Base-by-base conservation (phyloP, 768 basidiomycete genomes). In the Lentinula aciculospora region DNA sequence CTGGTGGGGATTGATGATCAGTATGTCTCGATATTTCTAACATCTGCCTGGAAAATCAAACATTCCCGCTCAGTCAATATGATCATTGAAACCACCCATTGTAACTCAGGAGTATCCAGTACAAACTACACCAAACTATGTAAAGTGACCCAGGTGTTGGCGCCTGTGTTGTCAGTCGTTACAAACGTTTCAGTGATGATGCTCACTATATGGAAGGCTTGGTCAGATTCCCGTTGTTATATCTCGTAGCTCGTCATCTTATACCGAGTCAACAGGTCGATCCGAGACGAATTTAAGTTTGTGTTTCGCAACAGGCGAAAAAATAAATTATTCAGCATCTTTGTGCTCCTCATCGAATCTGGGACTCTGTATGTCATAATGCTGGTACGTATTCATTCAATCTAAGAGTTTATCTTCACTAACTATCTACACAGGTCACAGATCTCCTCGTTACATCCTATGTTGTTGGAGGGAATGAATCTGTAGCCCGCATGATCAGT, bases 181-280 rank as follows among this genome's bases (percentile, higher is more conserved):
- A 53, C 50, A 27, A 53, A 53, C 19, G 50, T 53, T 23, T 53
- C 50, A 10, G 50, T 53, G 10, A 53, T 53, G 50, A 25, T 53
- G n/a, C 50, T 53, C 15, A 53, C 50, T 23, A 19, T 53, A 21
- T 53, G 50, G 50, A 53, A 53, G 19, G 50, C 50, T 4, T 53
- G 50, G 50, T 53, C 36, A 12, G 29, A 4, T 25, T 39, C 13
- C 8, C 25, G 17, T n/a, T n/a, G 12, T 47, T 47, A 13, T 4
- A 1, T 29, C 23, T 47, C 10, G 9, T 25, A 47, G 10, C 46
- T 2, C 13, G 2, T 25, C 4, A 6, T 15, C 1, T 1, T 21
- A 12, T 19, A 15, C 13, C 5, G 13, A 49, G 7, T 15, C 12
- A 15, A 31, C 47, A 49, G 50, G 50, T 27, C 15, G 19, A 19